These are phyloP conservation scores for Aspergillus carbonarius DNA, from an alignment of 2,329 filamentous ascomycete genomes.

Conservation along the genomic window DNA sequence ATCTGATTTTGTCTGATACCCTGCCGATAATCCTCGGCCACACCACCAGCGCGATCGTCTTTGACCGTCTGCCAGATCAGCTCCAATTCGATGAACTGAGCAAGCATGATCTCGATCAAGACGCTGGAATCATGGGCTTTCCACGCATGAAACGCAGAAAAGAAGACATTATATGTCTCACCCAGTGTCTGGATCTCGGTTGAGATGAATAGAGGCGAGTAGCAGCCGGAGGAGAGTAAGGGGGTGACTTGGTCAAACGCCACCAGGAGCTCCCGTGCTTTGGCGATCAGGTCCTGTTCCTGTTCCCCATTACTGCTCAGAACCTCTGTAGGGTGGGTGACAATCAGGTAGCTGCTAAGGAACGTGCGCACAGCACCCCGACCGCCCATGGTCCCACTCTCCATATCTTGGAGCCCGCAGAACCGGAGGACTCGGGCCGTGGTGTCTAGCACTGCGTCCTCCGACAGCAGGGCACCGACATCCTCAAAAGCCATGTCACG, in stretches of 20 bases:
- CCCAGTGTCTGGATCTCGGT: constrained; percentile 50
- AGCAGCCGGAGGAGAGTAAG: constrained; percentile 48
- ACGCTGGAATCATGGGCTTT: constrained; percentile 63
- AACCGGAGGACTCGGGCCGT: constrained; percentile 58
- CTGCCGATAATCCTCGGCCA: constrained; percentile 62
- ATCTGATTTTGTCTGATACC: constrained; percentile 68
- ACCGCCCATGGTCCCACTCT: constrained; percentile 48
- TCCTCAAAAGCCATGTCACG: constrained; percentile 58
- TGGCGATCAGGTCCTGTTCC: constrained; percentile 61
- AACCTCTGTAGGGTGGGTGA: constrained; percentile 61
- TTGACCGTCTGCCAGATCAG: constrained; percentile 68
- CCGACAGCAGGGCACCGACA: constrained; percentile 56
- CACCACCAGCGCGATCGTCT: constrained; percentile 60
- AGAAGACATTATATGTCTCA: constrained; percentile 59
- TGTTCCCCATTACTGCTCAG: constrained; percentile 62
- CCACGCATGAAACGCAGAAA: constrained; percentile 64
- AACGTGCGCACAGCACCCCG: constrained; percentile 60
- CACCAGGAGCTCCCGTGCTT: constrained; percentile 59
- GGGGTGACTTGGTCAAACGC: constrained; percentile 56
- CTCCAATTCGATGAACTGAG: constrained; percentile 65
- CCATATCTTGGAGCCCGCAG: constrained; percentile 55
- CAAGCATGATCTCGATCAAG: constrained; percentile 65
- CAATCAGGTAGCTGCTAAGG: constrained; percentile 62
- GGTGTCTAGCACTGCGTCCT: constrained; percentile 52
- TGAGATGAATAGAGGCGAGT: constrained; percentile 43